phyloP scores from a whole-genome alignment of 371 early-diverging fungal genomes.

The Apophysomyces trapeziformis region DNA sequence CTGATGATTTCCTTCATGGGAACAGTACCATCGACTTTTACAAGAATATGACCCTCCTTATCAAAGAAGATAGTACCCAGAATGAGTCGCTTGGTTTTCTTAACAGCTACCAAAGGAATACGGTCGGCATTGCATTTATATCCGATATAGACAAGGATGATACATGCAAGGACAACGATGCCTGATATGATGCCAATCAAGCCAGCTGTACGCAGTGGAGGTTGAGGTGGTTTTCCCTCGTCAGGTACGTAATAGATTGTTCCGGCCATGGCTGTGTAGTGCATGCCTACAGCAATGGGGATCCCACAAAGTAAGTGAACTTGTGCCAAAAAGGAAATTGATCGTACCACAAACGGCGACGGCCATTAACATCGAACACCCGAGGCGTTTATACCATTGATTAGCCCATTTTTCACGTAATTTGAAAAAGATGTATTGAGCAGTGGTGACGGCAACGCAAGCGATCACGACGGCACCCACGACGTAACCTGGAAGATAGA shows the following conservation, averaged over 20 bases:
- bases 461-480: slow-evolving; percentile 44
- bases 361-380: slow-evolving; percentile 46
- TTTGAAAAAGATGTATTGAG: slow-evolving; percentile 50
- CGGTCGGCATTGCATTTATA: not conserved
- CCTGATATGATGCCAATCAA: slow-evolving; percentile 44
- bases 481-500: slow-evolving; percentile 28
- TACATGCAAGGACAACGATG: slow-evolving; percentile 41
- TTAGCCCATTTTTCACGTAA: slow-evolving; percentile 49
- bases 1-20: slow-evolving; percentile 32
- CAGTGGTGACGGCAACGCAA: slow-evolving; percentile 34
- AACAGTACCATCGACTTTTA: slow-evolving; percentile 44
- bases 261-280: slow-evolving; percentile 48
- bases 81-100: slow-evolving; percentile 32
- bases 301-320: not conserved
- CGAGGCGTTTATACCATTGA: slow-evolving; percentile 52
- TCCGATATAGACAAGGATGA: slow-evolving; percentile 28
- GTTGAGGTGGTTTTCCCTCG: slow-evolving; percentile 25
- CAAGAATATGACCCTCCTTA: slow-evolving; percentile 39
- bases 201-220: slow-evolving; percentile 28
- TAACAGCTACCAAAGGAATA: not conserved
- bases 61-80: slow-evolving; percentile 44
- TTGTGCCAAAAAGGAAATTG: not conserved
- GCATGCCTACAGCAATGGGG: slow-evolving; percentile 38
- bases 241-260: slow-evolving; percentile 36
- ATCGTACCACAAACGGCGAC: slow-evolving; percentile 47